These are phyloP conservation scores for Nemania abortiva DNA, from an alignment of 2,329 filamentous ascomycete species.

Conservation along the genomic window DNA sequence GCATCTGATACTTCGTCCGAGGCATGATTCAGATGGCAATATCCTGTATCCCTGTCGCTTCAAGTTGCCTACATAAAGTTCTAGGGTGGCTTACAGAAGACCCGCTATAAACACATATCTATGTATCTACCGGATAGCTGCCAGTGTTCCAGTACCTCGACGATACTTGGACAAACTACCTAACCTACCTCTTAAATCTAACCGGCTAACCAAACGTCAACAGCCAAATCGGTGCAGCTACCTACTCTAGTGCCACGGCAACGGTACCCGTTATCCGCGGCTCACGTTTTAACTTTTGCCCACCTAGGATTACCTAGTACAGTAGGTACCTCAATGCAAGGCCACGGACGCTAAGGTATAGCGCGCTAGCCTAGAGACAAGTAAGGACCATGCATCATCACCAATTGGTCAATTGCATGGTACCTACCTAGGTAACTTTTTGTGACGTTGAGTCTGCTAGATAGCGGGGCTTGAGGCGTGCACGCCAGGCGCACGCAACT, in stretches of 20 bases:
- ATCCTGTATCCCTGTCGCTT: conserved; percentile 5
- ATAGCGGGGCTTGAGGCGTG: too few relatives aligned
- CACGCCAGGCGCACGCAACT: too few relatives aligned
- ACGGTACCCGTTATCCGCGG: conserved; percentile 28
- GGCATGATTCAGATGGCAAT: background rate
- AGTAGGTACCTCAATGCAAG: background rate
- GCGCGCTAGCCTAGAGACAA: background rate
- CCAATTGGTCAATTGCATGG: conserved; percentile 16
- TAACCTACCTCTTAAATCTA: too few relatives aligned
- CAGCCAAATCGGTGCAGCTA: conserved; percentile 23
- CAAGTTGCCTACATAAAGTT: background rate
- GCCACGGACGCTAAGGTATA: conserved; percentile 18
- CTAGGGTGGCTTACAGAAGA: background rate
- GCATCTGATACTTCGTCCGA: background rate
- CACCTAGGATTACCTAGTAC: too few relatives aligned
- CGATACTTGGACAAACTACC: conserved; percentile 7
- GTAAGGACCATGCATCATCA: conserved; percentile 1
- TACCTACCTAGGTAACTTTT: background rate
- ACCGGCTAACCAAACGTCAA: too few relatives aligned
- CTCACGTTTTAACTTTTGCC: conserved; percentile 18
- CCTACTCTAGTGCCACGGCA: conserved; percentile 38
- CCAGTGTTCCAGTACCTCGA: background rate
- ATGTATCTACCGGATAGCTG: background rate
- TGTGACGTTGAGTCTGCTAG: background rate
- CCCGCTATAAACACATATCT: background rate